These are phyloP conservation scores for Paracamarosporium sp. DNA, from an alignment of 2,329 filamentous ascomycete genomes.

Conservation along the genomic window DNA sequence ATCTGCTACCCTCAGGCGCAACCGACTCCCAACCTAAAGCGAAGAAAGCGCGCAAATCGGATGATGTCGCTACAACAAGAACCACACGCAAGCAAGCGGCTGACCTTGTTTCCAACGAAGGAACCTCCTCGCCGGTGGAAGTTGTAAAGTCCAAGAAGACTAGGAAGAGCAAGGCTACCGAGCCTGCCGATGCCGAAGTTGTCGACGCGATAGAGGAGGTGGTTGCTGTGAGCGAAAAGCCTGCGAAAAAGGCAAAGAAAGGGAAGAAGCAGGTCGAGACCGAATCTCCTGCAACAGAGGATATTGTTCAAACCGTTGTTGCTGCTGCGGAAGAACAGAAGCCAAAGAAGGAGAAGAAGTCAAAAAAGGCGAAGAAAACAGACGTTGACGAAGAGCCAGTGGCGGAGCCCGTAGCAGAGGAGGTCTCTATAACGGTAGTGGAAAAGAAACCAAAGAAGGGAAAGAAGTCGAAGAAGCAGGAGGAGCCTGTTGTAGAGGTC, in stretches of 20 bases:
- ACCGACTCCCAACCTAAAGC: constrained; percentile 41
- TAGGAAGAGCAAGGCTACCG: constrained; percentile 10
- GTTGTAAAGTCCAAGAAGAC: constrained; percentile 14
- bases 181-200: constrained; percentile 9
- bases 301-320: neutral
- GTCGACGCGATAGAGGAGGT: constrained; percentile 10
- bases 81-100: constrained; percentile 42
- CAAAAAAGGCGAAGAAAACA: constrained; percentile 21
- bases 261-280: neutral
- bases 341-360: constrained; percentile 11
- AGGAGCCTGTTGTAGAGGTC: constrained; percentile 23
- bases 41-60: constrained; percentile 48
- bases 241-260: constrained; percentile 12
- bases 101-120: constrained; percentile 41
- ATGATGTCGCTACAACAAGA: constrained; percentile 32
- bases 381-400: neutral
- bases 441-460: constrained; percentile 11
- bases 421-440: neutral
- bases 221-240: neutral
- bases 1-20: constrained; percentile 34
- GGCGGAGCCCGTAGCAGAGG: neutral
- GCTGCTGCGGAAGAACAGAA: neutral
- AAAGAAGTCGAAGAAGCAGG: constrained; percentile 22
- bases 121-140: constrained; percentile 17
- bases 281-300: neutral